These are phyloP conservation scores for Spongospora subterranea DNA, from an alignment of 208 protist species.

Conservation along the genomic window DNA sequence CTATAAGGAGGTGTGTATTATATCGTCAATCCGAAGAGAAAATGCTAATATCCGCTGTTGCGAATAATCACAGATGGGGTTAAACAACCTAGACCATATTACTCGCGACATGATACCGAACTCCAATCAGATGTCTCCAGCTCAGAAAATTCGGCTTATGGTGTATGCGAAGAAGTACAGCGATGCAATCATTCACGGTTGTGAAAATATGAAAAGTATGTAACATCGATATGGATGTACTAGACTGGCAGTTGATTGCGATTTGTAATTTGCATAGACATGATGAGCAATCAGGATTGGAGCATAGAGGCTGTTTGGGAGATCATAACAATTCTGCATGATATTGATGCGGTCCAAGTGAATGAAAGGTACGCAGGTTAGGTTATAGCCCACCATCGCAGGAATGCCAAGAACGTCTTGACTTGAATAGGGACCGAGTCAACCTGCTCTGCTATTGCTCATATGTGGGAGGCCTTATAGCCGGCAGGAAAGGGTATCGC, in stretches of 20 bases:
- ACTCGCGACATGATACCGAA: neutral
- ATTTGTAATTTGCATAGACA: neutral
- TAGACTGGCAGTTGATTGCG: neutral
- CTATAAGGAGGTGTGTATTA: neutral
- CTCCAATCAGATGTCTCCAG: neutral
- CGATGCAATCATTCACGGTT: neutral
- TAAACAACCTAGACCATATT: neutral
- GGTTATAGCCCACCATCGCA: neutral
- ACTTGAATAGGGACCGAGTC: neutral
- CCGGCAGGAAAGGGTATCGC: neutral
- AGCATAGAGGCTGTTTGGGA: neutral
- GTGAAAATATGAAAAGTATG: neutral
- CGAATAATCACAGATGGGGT: neutral
- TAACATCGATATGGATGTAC: too few relatives aligned
- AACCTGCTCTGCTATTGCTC: constrained; percentile 36
- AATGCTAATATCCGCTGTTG: neutral
- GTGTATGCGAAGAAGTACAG: neutral
- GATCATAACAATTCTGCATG: constrained; percentile 7
- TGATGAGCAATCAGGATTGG: neutral
- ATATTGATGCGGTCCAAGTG: neutral
- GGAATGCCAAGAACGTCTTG: neutral
- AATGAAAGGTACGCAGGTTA: neutral
- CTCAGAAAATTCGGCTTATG: neutral
- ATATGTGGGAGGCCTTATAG: neutral
- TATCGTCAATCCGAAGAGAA: too few relatives aligned